These are phyloP conservation scores for Paulownia fortunei DNA, from an alignment of 257 asterid genomes.

Conservation along the genomic window DNA sequence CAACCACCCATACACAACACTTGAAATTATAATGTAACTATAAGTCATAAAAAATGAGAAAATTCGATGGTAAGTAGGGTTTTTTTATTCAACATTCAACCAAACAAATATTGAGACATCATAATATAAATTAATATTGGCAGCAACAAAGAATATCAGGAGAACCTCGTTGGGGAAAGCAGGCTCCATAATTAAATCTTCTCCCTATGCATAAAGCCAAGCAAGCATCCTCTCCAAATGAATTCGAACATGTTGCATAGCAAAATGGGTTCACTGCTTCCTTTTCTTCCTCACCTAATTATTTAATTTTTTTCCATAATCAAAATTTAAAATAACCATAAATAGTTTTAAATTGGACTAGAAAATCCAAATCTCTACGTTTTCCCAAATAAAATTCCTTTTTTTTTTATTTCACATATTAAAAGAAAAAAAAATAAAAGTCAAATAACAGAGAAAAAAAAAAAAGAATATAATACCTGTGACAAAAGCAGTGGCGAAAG, in stretches of 20 bases:
- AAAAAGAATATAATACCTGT: not conserved
- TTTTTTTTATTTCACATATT: no score
- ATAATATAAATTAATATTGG: no score
- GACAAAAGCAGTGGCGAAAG: not conserved
- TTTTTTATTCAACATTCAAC: no score
- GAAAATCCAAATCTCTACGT: no score
- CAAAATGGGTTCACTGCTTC: conserved; percentile 5
- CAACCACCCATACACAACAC: no score
- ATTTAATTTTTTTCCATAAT: no score
- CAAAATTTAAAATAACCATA: not conserved
- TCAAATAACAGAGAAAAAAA: not conserved
- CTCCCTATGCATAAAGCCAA: not conserved
- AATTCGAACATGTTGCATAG: not conserved
- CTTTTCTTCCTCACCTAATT: not conserved
- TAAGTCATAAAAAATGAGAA: no score
- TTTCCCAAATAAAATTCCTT: no score
- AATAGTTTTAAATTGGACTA: not conserved
- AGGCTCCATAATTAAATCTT: not conserved
- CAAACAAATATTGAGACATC: no score
- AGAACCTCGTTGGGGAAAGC: not conserved
- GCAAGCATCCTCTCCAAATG: not conserved
- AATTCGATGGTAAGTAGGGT: no score
- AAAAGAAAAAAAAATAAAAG: not conserved
- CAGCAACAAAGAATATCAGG: conserved; percentile 10
- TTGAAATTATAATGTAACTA: no score